Percentiles rank a stretch among this genome's conserved stretches.
Evolutionary conservation across 2,329 filamentous ascomycete species (phyloP).

Genomic region (Ophiostoma sp.): DNA sequence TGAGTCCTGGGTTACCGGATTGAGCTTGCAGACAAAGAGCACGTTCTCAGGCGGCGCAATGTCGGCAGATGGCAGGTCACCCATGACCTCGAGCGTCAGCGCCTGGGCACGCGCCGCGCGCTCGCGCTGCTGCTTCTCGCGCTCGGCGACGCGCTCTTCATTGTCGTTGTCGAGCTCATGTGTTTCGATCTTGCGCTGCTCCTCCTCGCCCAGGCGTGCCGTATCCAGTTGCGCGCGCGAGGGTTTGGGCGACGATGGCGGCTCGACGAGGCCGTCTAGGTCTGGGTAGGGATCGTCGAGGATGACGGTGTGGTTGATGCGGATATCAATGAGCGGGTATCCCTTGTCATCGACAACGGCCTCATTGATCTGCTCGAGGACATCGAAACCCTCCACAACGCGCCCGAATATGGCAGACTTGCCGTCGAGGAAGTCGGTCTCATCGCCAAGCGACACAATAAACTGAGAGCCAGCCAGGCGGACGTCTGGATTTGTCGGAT

Average conservation of each 20-base stretch:
- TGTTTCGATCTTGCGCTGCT: constrained; percentile 65
- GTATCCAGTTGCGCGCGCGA: constrained; percentile 83
- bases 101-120: constrained; percentile 90
- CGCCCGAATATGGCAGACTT: constrained; percentile 94
- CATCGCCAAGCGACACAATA: constrained; percentile 82
- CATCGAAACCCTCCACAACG: constrained; percentile 93
- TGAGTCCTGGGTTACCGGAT: constrained; percentile 90
- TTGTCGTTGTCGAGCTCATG: constrained; percentile 51
- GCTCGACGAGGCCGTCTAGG: constrained; percentile 68
- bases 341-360: constrained; percentile 83
- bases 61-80: constrained; percentile 93
- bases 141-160: constrained; percentile 61
- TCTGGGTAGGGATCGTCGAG: constrained; percentile 91
- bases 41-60: constrained; percentile 97
- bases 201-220: constrained; percentile 76
- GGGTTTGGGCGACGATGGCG: constrained; percentile 72
- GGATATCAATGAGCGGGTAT: constrained; percentile 85
- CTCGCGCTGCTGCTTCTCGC: constrained; percentile 75
- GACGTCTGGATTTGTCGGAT: constrained; percentile 69
- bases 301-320: constrained; percentile 86
- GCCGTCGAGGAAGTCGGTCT: constrained; percentile 84
- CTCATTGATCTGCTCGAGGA: constrained; percentile 85
- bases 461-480: constrained; percentile 88
- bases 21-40: constrained; percentile 96
- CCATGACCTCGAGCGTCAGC: constrained; percentile 94